Base-by-base conservation (phyloP, 345 rosid species). In the Eucalyptus tenuipes region DNA sequence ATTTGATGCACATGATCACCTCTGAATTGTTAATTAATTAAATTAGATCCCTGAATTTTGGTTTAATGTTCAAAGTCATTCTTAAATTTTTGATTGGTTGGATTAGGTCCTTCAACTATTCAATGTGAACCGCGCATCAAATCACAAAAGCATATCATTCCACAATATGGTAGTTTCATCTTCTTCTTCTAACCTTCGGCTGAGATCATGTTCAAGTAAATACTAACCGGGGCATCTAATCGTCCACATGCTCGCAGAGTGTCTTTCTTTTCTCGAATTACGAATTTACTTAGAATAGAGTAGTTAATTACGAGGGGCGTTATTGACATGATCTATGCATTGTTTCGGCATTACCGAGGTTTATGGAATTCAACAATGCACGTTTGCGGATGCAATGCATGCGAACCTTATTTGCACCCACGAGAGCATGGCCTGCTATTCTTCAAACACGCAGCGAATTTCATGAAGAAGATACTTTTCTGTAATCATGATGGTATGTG, bases 401-500 rank as follows among this genome's bases (percentile, higher is more conserved):
- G 7, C 45, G 4, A 20, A 20, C 14, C 47, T 37, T 3, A 20
- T 75, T 75, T 37, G 45, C 27, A 10, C 47, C 82, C 24, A 18
- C 27, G 45, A 71, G 45, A 71, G 25, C 14, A 3, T 6, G 82
- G 82, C 27, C 15, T 18, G 27, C 82, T 10, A 37, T 75, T 75
- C 82, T 71, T 71, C 27, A 6, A 71, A 20, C 45, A 20, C 82
- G 6, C 27, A 71, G 27, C 47, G 82, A 10, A 75, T 75, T 37
- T 75, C 82, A 37, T 2, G 82, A 75, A 37, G 82, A 71, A 10
- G 8, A 5, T 10, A 22, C 27, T 2, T 75, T 20, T 37, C 14
- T 37, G 15, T 6, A 5, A 37, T 75, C 8, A 13, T 0, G 82
- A 75, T 40, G 5, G 3, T 1, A 18, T 2, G 82, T 37, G 27